Evolutionary conservation across 176 grass and related monocot genomes (phyloP).

Genomic region (Urochloa ruziziensis): DNA sequence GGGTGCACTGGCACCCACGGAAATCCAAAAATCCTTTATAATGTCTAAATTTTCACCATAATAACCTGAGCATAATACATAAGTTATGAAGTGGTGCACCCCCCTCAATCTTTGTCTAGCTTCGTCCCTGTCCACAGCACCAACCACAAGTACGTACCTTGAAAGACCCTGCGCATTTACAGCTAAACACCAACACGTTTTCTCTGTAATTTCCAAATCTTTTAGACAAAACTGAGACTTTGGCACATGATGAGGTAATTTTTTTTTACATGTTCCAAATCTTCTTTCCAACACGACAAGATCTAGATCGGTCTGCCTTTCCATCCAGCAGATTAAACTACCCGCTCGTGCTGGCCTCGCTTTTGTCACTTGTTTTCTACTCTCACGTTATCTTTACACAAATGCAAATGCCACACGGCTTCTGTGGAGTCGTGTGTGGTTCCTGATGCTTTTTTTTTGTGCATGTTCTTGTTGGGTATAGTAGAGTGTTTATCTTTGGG

Average conservation of each 20-base stretch:
- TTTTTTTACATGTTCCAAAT: background rate
- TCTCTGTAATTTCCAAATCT: background rate
- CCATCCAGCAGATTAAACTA: slow-evolving; percentile 7
- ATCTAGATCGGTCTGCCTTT: background rate
- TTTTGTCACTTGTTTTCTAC: background rate
- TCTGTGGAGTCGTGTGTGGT: background rate
- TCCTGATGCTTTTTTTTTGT: background rate
- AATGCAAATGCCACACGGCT: slow-evolving; percentile 36
- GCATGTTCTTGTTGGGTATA: background rate
- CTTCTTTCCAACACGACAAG: slow-evolving; percentile 34
- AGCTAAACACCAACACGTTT: background rate
- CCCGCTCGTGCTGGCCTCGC: background rate
- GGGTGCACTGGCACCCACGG: too few relatives aligned
- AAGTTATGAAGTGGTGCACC: too few relatives aligned
- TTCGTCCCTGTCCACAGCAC: background rate
- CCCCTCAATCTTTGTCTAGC: too few relatives aligned
- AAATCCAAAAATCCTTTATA: too few relatives aligned
- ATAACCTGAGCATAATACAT: too few relatives aligned
- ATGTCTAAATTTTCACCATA: too few relatives aligned
- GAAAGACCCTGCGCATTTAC: slow-evolving; percentile 12
- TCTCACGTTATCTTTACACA: background rate
- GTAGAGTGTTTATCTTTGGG: background rate
- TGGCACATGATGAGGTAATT: background rate
- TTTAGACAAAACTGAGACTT: slow-evolving; percentile 34
- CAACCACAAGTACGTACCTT: slow-evolving; percentile 24